These are phyloP conservation scores for Teunomyces stri DNA, from an alignment of 805 yeast species.

Conservation along the genomic window DNA sequence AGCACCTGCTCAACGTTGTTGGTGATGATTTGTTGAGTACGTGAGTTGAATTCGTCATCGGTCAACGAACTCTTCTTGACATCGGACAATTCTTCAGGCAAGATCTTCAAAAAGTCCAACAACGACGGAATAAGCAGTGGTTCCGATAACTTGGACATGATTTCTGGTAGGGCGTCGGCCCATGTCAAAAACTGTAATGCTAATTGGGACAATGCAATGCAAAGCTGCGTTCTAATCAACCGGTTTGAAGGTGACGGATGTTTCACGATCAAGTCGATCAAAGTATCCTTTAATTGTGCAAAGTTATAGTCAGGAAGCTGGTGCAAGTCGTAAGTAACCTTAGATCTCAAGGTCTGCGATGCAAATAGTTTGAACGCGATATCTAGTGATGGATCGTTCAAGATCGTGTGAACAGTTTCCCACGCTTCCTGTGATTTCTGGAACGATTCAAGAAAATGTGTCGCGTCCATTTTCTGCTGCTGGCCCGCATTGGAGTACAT, in stretches of 20 bases:
- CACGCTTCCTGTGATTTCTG: slow-evolving; percentile 85
- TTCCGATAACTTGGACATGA: slow-evolving; percentile 45
- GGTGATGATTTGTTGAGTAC: slow-evolving; percentile 63
- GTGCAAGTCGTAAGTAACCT: slow-evolving; percentile 76
- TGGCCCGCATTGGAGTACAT: slow-evolving; percentile 44
- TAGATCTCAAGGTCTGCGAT: slow-evolving; percentile 87
- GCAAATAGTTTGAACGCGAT: slow-evolving; percentile 74
- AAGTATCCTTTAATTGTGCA: slow-evolving; percentile 61
- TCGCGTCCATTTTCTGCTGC: slow-evolving; percentile 50
- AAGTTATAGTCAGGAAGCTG: slow-evolving; percentile 68
- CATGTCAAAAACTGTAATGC: slow-evolving; percentile 76
- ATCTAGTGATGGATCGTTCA: slow-evolving; percentile 35
- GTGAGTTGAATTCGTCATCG: slow-evolving; percentile 70
- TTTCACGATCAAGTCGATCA: slow-evolving; percentile 54
- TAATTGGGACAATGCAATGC: slow-evolving; percentile 77
- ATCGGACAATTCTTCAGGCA: slow-evolving; percentile 89
- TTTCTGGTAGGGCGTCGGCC: slow-evolving; percentile 68
- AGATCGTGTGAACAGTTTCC: slow-evolving; percentile 60
- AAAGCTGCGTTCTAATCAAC: slow-evolving; percentile 77
- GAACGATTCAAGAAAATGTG: slow-evolving; percentile 66
- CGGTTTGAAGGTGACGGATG: slow-evolving; percentile 37
- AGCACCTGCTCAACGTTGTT: slow-evolving; percentile 69
- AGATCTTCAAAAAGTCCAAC: slow-evolving; percentile 76
- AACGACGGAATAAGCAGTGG: slow-evolving; percentile 45
- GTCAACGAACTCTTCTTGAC: slow-evolving; percentile 73